phyloP scores from a whole-genome alignment of 164 flowering plant species.

The Amborella trichopoda region DNA sequence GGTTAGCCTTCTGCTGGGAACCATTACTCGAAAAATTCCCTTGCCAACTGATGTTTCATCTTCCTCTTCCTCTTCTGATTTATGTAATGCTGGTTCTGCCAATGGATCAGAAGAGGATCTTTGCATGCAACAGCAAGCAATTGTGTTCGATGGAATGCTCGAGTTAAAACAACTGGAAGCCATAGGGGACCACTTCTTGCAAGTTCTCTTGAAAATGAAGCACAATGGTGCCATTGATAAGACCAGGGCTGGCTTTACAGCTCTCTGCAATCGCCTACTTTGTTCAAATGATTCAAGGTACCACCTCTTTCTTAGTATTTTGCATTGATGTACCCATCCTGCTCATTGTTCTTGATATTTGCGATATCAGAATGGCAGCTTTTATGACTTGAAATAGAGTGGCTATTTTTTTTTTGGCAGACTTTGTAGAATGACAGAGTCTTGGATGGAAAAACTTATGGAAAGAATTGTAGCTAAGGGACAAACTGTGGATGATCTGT shows the following conservation, averaged over 20 bases:
- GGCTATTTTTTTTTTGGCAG: constrained; percentile 21
- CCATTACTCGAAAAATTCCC: constrained; percentile 86
- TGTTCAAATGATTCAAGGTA: constrained; percentile 95
- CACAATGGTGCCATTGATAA: constrained; percentile 99
- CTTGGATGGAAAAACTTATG: constrained; percentile 98
- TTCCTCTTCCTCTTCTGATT: constrained; percentile 15
- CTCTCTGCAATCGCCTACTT: constrained; percentile 93
- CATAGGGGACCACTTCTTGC: constrained; percentile 84
- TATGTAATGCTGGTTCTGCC: too few species aligned
- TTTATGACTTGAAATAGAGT: background rate
- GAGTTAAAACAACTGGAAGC: constrained; percentile 75
- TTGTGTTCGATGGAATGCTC: constrained; percentile 40
- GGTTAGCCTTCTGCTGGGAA: constrained; percentile 96
- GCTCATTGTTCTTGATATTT: background rate
- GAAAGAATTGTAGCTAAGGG: constrained; percentile 75
- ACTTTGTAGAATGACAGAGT: constrained; percentile 82
- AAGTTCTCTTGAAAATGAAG: constrained; percentile 95
- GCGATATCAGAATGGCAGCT: background rate
- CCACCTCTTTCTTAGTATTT: background rate
- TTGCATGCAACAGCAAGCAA: too few species aligned
- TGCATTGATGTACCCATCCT: background rate
- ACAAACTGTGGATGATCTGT: constrained; percentile 85
- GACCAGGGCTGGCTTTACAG: constrained; percentile 98
- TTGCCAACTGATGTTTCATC: constrained; percentile 30
- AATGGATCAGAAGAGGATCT: too few species aligned